Evolutionary conservation across 768 basidiomycete genomes (phyloP), one percentile per base, ranked within the genome.

Genomic region (Boletus sensibilis): DNA sequence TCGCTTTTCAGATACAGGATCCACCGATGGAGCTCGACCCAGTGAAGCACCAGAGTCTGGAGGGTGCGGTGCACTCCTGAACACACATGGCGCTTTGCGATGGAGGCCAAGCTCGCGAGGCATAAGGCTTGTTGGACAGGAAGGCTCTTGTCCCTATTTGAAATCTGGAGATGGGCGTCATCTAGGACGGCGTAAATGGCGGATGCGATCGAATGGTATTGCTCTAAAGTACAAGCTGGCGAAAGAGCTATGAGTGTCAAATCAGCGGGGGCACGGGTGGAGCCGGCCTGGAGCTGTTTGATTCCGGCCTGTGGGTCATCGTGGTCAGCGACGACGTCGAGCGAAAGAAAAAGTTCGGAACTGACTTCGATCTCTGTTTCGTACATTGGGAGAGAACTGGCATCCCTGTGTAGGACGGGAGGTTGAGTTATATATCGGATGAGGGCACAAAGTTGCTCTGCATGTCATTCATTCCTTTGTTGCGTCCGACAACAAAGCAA

Each of bases 1-100:
- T 62, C 59, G 23, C 1, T 43, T 46, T 66, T 68, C 13, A 70
- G 51, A 49, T 66, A 64, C 21, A 72, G n/a, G 43, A 70, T 52
- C 69, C 69, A 70, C 20, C 25, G 52, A 18, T 52, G 62, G 31
- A 70, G 53, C 12, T 50, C 20, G 29, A 16, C 11, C 68, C 68
- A 72, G 45, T 55, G 64, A 23, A 4, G 33, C 31, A 23, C 34
- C n/a, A 71, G 40, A 10, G 34, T 41, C 13, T 47, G 52, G 37
- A 62, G 21, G 3, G 53, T 44, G 37, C 42, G 23, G 10, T 39
- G 44, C 27, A 9, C 48, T n/a, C 14, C 58, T 23, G 60, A 31
- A 33, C n/a, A 39, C 34, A 33, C 31, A 18, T 20, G 21, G n/a
- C 54, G 56, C 6, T 43, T 41, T 12, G 48, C 52, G 21, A 68